Evolutionary conservation across 495 filamentous ascomycete species (phyloP), one percentile per base, ranked within the genome.

Genomic region (Lasiosphaeris hirsuta): DNA sequence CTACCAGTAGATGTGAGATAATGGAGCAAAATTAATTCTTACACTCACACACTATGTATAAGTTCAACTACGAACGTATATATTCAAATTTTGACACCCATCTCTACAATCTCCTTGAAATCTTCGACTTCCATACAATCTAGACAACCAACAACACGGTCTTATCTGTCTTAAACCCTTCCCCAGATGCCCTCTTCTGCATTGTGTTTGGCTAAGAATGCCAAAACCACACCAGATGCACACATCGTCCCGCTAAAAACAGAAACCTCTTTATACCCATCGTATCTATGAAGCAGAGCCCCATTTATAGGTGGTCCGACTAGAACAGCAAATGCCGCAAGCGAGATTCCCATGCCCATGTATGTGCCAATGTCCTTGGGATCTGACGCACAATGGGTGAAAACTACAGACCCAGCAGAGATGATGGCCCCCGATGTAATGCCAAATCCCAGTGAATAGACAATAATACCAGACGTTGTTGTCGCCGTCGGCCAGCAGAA

Each of bases 221-320:
- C 59, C 9, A 71, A 4, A 1, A 67, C 11, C 3, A 60, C 66
- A 0, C 73, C 75, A 4, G 63, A 54, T 19, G 78, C 19, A 37
- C 71, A 72, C 44, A 76, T 62, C 4, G 68, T 61, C 6, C 80
- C 81, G 55, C 78, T 80, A 37, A 83, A 82, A 8, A 75, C 73
- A 0, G 73, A 70, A 5, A 72, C 61, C 61, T 78, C 39, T 1
- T 58, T 23, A 56, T 73, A 84, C 0, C 72, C 68, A 1, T 60
- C 62, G 47, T 81, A 79, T 30, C 57, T 69, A 10, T 63, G 67
- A 7, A 81, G 35, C 42, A 84, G 54, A 2, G 69, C 75, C 0
- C 81, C 83, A 54, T 76, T 78, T 14, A 81, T 69, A 0, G 81
- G 81, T 13, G 83, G 81, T 0, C 81, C 80, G 35, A 83, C 75